Percentiles rank a stretch among this genome's conserved stretches.
Conservation (phyloP, 495 filamentous ascomycete genomes). For the Chaetomium tenue region DNA sequence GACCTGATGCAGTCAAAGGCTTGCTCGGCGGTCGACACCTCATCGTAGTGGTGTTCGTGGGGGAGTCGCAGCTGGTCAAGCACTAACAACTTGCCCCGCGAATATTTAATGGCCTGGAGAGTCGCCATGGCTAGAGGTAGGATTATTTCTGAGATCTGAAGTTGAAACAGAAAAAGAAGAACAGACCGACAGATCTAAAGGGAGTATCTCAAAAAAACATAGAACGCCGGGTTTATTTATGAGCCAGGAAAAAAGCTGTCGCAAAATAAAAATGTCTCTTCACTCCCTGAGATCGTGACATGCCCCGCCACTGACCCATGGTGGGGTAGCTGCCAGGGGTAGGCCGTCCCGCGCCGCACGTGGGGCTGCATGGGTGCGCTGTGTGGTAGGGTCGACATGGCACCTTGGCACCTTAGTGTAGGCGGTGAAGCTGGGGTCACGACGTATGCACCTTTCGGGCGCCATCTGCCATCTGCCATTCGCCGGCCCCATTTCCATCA, state of each 20-base stretch:
- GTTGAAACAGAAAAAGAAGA: too few relatives aligned
- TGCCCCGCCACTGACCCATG: conserved; percentile 18
- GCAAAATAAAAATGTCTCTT: conserved; percentile 14
- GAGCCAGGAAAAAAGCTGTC: neutral
- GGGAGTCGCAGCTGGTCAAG: conserved; percentile 88
- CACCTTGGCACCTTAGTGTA: too few relatives aligned
- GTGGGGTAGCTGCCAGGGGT: conserved; percentile 7
- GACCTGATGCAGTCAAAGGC: conserved; percentile 89
- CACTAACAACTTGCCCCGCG: conserved; percentile 71
- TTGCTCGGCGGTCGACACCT: conserved; percentile 70
- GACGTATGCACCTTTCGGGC: neutral
- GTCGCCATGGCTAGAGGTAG: conserved; percentile 38
- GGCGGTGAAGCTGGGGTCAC: neutral
- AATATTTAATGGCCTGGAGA: conserved; percentile 87
- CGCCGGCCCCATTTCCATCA: neutral
- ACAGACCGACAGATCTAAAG: neutral
- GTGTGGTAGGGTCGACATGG: too few relatives aligned
- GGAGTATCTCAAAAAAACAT: neutral
- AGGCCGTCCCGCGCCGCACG: neutral
- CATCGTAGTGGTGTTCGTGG: conserved; percentile 77
- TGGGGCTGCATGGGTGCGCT: conserved; percentile 6
- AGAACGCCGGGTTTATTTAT: neutral
- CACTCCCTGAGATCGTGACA: conserved; percentile 2
- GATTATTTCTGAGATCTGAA: too few relatives aligned
- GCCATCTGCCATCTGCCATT: neutral